These are phyloP conservation scores for Candida corydali DNA, from an alignment of 805 yeast genomes.

Conservation along the genomic window DNA sequence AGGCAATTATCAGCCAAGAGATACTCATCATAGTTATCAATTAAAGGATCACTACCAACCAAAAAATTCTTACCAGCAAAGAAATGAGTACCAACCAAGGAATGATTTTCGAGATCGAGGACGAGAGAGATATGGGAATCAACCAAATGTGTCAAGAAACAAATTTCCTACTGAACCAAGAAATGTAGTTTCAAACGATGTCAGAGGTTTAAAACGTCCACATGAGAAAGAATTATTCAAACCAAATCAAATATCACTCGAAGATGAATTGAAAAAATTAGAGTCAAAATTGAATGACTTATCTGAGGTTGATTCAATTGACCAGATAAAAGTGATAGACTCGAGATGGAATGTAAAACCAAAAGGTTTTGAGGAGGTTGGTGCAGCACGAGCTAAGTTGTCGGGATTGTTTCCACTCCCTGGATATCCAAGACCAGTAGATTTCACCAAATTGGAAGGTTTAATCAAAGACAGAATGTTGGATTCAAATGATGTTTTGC, in stretches of 20 bases:
- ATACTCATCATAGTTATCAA: neutral
- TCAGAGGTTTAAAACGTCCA: constrained; percentile 3
- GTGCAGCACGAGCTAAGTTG: constrained; percentile 73
- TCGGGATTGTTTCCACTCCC: constrained; percentile 78
- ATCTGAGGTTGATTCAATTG: constrained; percentile 39
- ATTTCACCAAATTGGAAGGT: constrained; percentile 38
- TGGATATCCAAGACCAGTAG: constrained; percentile 50
- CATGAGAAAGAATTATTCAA: constrained; percentile 3
- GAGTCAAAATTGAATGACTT: constrained; percentile 1
- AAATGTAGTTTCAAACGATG: neutral
- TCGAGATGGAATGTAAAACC: constrained; percentile 73
- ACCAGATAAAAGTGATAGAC: constrained; percentile 44
- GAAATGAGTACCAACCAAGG: neutral
- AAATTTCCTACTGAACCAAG: neutral
- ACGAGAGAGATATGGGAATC: neutral
- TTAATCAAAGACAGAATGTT: constrained; percentile 30
- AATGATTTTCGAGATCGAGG: constrained; percentile 4
- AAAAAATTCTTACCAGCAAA: no score
- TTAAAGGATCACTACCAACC: no score
- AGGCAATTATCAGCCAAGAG: neutral
- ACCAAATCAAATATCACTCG: constrained; percentile 2
- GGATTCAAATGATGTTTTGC: constrained; percentile 27
- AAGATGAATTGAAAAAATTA: constrained; percentile 2
- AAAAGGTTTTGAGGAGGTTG: constrained; percentile 65
- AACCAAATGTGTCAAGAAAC: neutral